Base-by-base conservation (phyloP, 495 filamentous ascomycete genomes). In the Penicillium salamii region DNA sequence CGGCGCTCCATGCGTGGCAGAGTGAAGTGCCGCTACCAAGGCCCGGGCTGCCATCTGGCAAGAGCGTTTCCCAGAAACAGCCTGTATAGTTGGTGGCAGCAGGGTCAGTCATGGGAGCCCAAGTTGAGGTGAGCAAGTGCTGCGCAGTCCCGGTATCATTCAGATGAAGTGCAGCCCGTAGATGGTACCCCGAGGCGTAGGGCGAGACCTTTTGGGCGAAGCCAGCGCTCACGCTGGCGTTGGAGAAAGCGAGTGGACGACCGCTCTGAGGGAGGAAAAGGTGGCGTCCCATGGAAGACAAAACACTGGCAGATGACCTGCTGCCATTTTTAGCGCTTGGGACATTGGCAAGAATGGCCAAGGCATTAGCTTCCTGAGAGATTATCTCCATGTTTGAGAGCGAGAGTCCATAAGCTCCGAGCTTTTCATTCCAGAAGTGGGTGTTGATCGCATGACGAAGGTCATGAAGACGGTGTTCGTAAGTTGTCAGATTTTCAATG, bases 331-430 rank as follows among this genome's bases (percentile, higher is more conserved):
- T 49, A 17, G 40, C 42, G 29, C 52, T 55, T 13, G 29, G 29
- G 12, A 32, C 12, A 13, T 32, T 32, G 7, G 29, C 12, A 5
- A 60, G 45, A 44, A 60, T 53, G 23, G 57, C 57, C 20, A 57
- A 19, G 18, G 57, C 53, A 37, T 60, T 60, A 18, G 57, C 53
- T 12, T 56, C 57, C 32, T 60, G 57, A 4, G 47, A 26, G 23
- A 26, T 26, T 26, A 26, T 26, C 23, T 26, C 23, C 23, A 26
- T 26, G 8, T 26, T 26, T 47, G 42, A 60, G 45, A 18, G 41
- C 44, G 33, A 32, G 29, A 32, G 29, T 4, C 23, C 23, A 26
- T 26, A 26, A 26, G 23, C 23, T 26, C 23, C 23, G 8, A 26
- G 23, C 23, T 26, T 26, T 26, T 53, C 44, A 40, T 53, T 60